These are phyloP conservation scores for Lactarius trivialis DNA, from an alignment of 768 basidiomycete genomes.

Conservation along the genomic window DNA sequence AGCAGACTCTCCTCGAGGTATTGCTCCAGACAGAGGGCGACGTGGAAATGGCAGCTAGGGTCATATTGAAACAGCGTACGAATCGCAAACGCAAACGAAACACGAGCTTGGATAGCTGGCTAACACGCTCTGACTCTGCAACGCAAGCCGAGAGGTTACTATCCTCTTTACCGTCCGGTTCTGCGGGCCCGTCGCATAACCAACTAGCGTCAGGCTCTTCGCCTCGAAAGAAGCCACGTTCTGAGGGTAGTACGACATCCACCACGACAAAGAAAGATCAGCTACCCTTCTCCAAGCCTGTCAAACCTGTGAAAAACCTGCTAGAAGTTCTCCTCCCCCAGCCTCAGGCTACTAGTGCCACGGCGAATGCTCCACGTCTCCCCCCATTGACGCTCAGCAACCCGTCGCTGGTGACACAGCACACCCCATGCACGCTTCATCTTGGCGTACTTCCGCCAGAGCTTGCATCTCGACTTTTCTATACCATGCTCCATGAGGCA, in stretches of 20 bases:
- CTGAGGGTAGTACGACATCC: background rate
- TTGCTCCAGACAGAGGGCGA: conserved; percentile 20
- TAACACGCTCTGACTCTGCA: conserved; percentile 31
- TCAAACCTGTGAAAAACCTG: conserved; percentile 17
- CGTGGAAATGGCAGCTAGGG: conserved; percentile 14
- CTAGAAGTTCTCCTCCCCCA: conserved; percentile 20
- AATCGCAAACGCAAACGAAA: conserved; percentile 41
- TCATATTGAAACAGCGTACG: background rate
- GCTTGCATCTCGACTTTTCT: conserved; percentile 68
- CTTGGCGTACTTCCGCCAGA: conserved; percentile 62
- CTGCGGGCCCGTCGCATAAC: background rate
- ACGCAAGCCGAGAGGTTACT: background rate
- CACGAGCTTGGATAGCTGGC: conserved; percentile 49
- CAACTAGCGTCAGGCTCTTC: background rate
- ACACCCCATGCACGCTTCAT: conserved; percentile 75
- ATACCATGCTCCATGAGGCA: conserved; percentile 60
- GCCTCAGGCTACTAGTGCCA: background rate
- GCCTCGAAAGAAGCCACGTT: conserved; percentile 11
- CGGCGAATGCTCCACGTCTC: conserved; percentile 32
- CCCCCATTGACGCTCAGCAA: conserved; percentile 58
- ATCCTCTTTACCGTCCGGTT: background rate
- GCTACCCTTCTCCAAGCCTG: conserved; percentile 5
- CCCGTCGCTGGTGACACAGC: conserved; percentile 55
- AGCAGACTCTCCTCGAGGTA: conserved; percentile 19
- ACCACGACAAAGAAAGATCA: background rate